Conservation (phyloP, 2,329 filamentous ascomycete species). For the Myriangium duriaei region DNA sequence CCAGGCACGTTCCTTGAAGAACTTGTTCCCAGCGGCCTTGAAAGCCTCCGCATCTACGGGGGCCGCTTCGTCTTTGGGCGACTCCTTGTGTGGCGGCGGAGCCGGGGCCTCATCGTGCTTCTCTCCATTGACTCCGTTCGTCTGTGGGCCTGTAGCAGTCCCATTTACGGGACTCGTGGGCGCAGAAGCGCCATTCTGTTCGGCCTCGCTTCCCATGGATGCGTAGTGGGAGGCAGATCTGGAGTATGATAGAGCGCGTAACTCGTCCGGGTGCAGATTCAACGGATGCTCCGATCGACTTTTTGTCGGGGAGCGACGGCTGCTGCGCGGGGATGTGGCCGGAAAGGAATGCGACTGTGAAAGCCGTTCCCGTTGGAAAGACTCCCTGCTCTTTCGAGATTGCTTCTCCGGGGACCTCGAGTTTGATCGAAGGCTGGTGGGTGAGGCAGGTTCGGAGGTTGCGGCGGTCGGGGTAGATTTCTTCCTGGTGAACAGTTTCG, state of each 20-base stretch:
- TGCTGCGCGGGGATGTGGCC: conserved; percentile 8
- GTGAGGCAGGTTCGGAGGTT: conserved; percentile 6
- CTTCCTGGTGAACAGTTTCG: conserved; percentile 15
- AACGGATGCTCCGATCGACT: conserved; percentile 66
- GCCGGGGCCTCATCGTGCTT: conserved; percentile 41
- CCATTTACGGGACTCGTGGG: conserved; percentile 29
- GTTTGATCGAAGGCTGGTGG: conserved; percentile 6
- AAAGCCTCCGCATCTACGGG: conserved; percentile 75
- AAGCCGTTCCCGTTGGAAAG: conserved; percentile 7
- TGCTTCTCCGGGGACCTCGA: conserved; percentile 7
- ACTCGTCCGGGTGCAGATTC: conserved; percentile 80
- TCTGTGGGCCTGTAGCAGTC: conserved; percentile 27
- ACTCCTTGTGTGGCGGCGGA: conserved; percentile 56
- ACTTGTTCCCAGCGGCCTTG: conserved; percentile 90
- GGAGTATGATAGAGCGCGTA: conserved; percentile 62
- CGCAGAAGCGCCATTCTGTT: conserved; percentile 45
- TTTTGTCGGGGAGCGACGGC: conserved; percentile 25
- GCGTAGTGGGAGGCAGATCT: conserved; percentile 43
- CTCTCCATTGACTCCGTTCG: conserved; percentile 35
- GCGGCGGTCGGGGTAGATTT: conserved; percentile 12
- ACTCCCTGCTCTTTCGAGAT: conserved; percentile 5
- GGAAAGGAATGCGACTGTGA: conserved; percentile 7
- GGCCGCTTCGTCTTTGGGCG: conserved; percentile 24
- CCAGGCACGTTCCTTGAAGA: conserved; percentile 92
- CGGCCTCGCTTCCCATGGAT: conserved; percentile 68